Conservation (phyloP, 257 asterid genomes). For the Petunia secreta region DNA sequence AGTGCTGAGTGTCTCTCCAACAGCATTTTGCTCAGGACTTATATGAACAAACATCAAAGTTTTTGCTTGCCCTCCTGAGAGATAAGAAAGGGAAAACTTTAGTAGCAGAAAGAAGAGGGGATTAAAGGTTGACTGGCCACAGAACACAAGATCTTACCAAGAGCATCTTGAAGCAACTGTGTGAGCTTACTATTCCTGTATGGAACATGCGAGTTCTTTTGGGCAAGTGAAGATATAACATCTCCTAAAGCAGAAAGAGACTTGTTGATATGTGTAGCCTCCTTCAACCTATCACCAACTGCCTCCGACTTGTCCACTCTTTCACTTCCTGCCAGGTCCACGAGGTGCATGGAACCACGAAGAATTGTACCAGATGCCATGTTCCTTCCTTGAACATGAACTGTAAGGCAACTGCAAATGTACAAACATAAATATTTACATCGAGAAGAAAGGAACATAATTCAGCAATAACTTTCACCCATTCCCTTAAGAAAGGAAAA, state of each 20-base stretch:
- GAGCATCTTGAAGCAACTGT: conserved; percentile 84
- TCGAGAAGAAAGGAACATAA: conserved; percentile 12
- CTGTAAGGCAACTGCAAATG: conserved; percentile 74
- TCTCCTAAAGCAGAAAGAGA: conserved; percentile 92
- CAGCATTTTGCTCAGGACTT: conserved; percentile 74
- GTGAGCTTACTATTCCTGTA: conserved; percentile 92
- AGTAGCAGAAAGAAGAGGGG: conserved; percentile 24
- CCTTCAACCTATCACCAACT: conserved; percentile 72
- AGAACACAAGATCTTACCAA: conserved; percentile 52
- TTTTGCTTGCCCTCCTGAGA: conserved; percentile 85
- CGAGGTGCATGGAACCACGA: conserved; percentile 86
- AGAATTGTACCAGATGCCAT: conserved; percentile 61
- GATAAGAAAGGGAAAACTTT: conserved; percentile 15
- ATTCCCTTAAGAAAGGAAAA: neutral
- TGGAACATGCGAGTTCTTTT: conserved; percentile 74
- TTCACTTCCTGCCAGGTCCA: conserved; percentile 95
- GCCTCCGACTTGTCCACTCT: conserved; percentile 74
- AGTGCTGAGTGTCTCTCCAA: conserved; percentile 80
- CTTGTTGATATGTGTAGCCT: conserved; percentile 73
- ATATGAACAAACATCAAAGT: conserved; percentile 87
- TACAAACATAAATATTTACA: conserved; percentile 17
- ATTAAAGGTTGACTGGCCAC: neutral
- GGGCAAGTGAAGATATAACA: conserved; percentile 83
- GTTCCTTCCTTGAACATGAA: conserved; percentile 86
- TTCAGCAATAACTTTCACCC: conserved; percentile 2